phyloP scores from a whole-genome alignment of 2,329 filamentous ascomycete genomes.

The Pezicula radicicola region DNA sequence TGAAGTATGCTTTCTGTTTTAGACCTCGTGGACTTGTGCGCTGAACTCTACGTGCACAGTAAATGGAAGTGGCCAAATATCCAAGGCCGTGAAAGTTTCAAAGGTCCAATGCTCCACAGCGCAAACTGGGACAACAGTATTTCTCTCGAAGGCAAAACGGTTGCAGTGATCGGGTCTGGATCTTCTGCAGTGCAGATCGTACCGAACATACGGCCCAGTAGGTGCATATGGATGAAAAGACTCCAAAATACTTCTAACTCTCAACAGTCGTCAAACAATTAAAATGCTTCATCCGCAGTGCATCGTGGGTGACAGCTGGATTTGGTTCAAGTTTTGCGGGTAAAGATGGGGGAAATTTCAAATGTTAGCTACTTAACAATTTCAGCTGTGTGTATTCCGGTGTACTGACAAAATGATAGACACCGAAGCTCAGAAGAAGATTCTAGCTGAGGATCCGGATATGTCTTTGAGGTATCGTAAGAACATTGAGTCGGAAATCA shows the following conservation, averaged over 20 bases:
- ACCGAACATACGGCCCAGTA: conserved; percentile 31
- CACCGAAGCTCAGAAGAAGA: conserved; percentile 34
- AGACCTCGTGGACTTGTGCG: conserved; percentile 36
- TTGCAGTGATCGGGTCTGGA: conserved; percentile 35
- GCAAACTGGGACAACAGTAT: conserved; percentile 35
- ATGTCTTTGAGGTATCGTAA: conserved; percentile 11
- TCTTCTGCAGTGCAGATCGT: conserved; percentile 34
- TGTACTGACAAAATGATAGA: conserved; percentile 29
- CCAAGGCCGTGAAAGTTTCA: conserved; percentile 41
- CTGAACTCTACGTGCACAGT: conserved; percentile 24
- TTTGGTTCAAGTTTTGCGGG: conserved; percentile 17
- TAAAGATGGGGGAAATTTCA: conserved; percentile 10
- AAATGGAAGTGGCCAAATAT: conserved; percentile 38
- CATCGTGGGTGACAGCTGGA: conserved; percentile 39
- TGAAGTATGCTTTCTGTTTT: conserved; percentile 39
- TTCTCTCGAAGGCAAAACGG: conserved; percentile 24
- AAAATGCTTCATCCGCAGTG: conserved; percentile 45
- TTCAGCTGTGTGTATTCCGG: conserved; percentile 39
- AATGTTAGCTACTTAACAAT: conserved; percentile 37
- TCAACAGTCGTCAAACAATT: conserved; percentile 30
- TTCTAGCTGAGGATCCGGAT: conserved; percentile 34
- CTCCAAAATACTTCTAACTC: no score
- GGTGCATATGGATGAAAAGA: no score
- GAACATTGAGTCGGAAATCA: conserved; percentile 13
- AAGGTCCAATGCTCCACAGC: conserved; percentile 40